phyloP scores from a whole-genome alignment of 371 early-diverging fungal genomes.

The Phascolomyces articulosus region DNA sequence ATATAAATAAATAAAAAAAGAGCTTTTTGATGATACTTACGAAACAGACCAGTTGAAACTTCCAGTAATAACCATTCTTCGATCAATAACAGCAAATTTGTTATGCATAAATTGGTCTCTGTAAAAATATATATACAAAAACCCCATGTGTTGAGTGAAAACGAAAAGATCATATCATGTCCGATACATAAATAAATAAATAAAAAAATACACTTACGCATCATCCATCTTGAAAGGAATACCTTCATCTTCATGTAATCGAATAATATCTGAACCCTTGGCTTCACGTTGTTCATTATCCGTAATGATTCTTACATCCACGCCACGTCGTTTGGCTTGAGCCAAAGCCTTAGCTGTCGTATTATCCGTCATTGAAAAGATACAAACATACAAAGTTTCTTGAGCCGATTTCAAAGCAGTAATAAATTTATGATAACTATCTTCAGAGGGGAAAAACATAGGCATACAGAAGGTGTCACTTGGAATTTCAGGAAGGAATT shows the following conservation, averaged over 20 bases:
- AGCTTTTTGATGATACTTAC: constrained; percentile 22
- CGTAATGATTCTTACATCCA: constrained; percentile 58
- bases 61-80: constrained; percentile 45
- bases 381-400: constrained; percentile 54
- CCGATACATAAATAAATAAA: background rate
- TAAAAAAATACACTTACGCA: constrained; percentile 17
- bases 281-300: constrained; percentile 65
- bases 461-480: constrained; percentile 48
- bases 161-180: background rate
- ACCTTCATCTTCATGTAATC: constrained; percentile 44
- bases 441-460: constrained; percentile 50
- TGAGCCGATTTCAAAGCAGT: constrained; percentile 52
- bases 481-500: constrained; percentile 12
- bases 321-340: constrained; percentile 58
- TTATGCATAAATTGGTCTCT: constrained; percentile 66
- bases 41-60: constrained; percentile 56
- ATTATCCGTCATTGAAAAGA: constrained; percentile 63
- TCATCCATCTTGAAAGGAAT: constrained; percentile 51
- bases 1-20: background rate
- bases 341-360: constrained; percentile 52
- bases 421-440: constrained; percentile 50
- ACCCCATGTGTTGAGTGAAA: no score
- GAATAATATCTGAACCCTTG: constrained; percentile 56
- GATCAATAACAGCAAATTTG: constrained; percentile 69
- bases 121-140: no score